Percentiles rank a stretch among this genome's conserved stretches.
Evolutionary conservation across 257 asterid genomes (phyloP).

Genomic region (Anisodus acutangulus): DNA sequence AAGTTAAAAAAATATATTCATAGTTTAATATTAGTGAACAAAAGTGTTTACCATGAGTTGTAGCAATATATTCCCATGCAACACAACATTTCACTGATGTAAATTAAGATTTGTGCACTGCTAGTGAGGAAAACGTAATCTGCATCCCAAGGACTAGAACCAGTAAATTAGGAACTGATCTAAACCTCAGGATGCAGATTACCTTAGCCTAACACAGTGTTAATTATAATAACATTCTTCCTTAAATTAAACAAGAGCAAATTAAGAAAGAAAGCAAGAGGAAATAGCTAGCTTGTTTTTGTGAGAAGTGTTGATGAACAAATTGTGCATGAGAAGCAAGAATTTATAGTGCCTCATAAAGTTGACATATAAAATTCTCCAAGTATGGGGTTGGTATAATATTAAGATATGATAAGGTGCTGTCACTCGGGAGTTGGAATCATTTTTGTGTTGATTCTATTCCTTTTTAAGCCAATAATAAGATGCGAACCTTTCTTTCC

Average conservation of each 20-base stretch:
- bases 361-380: slow-evolving; percentile 26
- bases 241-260: not conserved
- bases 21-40: not conserved
- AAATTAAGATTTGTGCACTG: not conserved
- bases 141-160: slow-evolving; percentile 57
- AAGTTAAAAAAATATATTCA: not conserved
- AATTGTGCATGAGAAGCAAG: slow-evolving; percentile 37
- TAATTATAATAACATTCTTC: not conserved
- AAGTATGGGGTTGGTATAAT: slow-evolving; percentile 8
- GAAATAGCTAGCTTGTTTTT: not conserved
- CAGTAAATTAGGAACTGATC: slow-evolving; percentile 27
- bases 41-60: not conserved
- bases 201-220: slow-evolving; percentile 53
- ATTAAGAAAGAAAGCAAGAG: not conserved
- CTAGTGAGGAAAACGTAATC: slow-evolving; percentile 52
- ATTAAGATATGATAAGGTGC: slow-evolving; percentile 44
- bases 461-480: slow-evolving; percentile 48
- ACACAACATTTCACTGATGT: not conserved
- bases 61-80: slow-evolving; percentile 1
- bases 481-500: slow-evolving; percentile 46
- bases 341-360: slow-evolving; percentile 48
- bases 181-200: slow-evolving; percentile 92
- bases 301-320: slow-evolving; percentile 36
- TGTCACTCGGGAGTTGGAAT: slow-evolving; percentile 38
- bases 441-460: slow-evolving; percentile 46